Evolutionary conservation across 2,329 filamentous ascomycete genomes (phyloP), one percentile per base, ranked within the genome.

Genomic region (Alternaria metachromatica): DNA sequence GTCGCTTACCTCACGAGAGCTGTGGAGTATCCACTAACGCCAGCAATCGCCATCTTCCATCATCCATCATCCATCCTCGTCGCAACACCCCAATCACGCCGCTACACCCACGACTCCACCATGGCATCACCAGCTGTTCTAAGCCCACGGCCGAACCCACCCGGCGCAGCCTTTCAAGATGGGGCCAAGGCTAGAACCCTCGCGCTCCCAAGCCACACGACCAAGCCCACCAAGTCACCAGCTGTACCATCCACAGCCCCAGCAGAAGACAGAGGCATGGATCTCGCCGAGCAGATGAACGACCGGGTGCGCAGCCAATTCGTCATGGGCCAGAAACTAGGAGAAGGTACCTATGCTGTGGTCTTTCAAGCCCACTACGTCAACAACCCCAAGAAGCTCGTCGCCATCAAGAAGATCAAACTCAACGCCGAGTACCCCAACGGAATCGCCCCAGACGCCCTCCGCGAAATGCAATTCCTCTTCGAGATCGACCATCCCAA

Each of bases 381-480:
- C 66, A 78, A 82, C 63, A 89, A 96, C 72, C 91, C 93, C 6
- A 86, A 86, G 33, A 87, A 88, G 45, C 87, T 92, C 58, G 92
- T 99, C 67, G 96, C 96, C 73, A 95, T 96, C 84, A 96, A 96
- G 81, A 96, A 95, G 83, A 96, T 96, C 84, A 96, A 96, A 79
- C 85, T 94, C 62, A 91, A 93, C 72, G 90, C 91, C 64, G 92
- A 95, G 77, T 96, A 93, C 82, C 90, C 89, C 63, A 94, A 98
- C 80, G 96, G 96, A 69, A 92, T 99, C 80, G 91, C 93, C 7
- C 94, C 96, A 80, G 96, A 99, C 81, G 94, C 94, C 41, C 91
- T 99, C 68, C 94, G 96, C 73, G 96, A 99, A 84, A 91, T 98
- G 77, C 96, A 96, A 80, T 94, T 94, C 79, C 88, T 99, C 3